Base-by-base conservation (phyloP, 2,329 filamentous ascomycete genomes). In the Fusarium sp. region DNA sequence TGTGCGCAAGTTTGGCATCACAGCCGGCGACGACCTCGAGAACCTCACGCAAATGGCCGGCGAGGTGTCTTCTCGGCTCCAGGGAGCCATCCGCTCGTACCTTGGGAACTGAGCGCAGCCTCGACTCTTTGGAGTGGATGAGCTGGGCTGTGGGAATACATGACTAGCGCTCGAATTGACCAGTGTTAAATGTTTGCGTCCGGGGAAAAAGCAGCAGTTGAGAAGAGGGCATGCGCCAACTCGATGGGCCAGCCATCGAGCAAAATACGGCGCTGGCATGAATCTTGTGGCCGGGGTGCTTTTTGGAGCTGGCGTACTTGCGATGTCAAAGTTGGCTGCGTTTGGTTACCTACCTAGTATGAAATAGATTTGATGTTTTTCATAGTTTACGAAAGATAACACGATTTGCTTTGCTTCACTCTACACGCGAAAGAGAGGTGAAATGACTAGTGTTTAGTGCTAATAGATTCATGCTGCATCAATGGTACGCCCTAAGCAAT, bases 21-120 rank as follows among this genome's bases (percentile, higher is more conserved):
- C 94, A 5, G 94, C 95, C 24, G 93, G 93, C 53, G 95, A 99
- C 74, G 95, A 99, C 76, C 79, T 99, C 53, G 95, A 99, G 77
- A 97, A 97, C 76, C 77, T 98, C 69, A 90, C 89, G 24, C 87
- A 88, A 68, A 84, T 92, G 63, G 80, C 97, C 5, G 95, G 94
- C 28, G 93, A 97, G 72, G 94, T 93, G 38, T 93, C 93, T 12
- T 87, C 84, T 42, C 90, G 88, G 77, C 82, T 98, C 73, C 93
- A 97, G 80, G 92, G 91, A 73, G 83, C 87, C 43, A 87, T 90
- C 69, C 82, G 86, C 65, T 83, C 81, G 69, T 90, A 89, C 73
- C 79, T 89, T 53, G 84, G 85, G 69, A 85, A 81, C 76, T 89
- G 79, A 77, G 46, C 19, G 32, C 24, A 48, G 19, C 9, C 11